Evolutionary conservation across 176 grass and related monocot genomes (phyloP).

Genomic region (Olyra latifolia): DNA sequence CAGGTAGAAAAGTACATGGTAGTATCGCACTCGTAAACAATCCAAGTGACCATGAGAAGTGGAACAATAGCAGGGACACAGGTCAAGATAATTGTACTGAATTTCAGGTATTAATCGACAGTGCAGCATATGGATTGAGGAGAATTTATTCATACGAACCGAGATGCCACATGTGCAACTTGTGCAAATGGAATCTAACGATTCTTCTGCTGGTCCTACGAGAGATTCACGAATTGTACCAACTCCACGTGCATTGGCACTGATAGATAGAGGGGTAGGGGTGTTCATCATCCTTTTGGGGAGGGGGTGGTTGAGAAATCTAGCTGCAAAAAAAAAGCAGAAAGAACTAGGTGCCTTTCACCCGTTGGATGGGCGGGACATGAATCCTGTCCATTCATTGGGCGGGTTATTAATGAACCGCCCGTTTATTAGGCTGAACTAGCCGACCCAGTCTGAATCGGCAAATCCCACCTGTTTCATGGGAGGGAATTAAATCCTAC

Average conservation of each 20-base stretch:
- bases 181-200: background rate
- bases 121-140: conserved; percentile 10
- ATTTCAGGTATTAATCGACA: background rate
- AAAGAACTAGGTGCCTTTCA: too few relatives aligned
- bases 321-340: background rate
- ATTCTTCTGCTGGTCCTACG: background rate
- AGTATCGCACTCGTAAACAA: background rate
- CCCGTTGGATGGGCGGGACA: too few relatives aligned
- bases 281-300: too few relatives aligned
- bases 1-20: background rate
- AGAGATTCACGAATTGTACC: background rate
- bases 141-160: background rate
- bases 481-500: too few relatives aligned
- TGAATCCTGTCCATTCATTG: too few relatives aligned
- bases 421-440: too few relatives aligned
- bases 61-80: background rate
- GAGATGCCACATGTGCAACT: background rate
- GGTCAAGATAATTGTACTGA: background rate
- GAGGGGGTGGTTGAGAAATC: too few relatives aligned
- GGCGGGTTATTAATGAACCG: too few relatives aligned
- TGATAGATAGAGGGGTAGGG: background rate
- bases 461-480: too few relatives aligned
- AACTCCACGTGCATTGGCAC: conserved; percentile 4
- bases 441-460: too few relatives aligned
- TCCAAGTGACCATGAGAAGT: background rate